Evolutionary conservation across 331 rosid species (phyloP), one percentile per base, ranked within the genome.

Genomic region (Quercus lobata): DNA sequence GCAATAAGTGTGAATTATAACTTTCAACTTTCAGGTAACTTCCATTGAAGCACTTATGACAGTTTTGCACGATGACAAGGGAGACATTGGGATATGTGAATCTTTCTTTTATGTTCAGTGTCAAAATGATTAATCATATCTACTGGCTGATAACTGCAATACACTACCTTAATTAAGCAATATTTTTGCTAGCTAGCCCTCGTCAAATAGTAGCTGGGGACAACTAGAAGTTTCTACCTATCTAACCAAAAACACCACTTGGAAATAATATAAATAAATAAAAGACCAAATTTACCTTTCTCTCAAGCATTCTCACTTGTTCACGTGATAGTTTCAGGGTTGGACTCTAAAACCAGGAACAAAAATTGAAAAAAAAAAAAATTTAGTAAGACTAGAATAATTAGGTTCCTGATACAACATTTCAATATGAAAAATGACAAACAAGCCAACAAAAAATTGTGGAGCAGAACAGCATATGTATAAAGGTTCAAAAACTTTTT

Each of bases 281-380:
- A 73, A 77, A 54, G 24, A 79, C 27, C 37, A 32, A 10, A 60
- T 58, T 49, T 41, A 95, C 97, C 98, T 88, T 95, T 83, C 83
- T 76, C 91, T 95, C 97, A 49, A 93, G 96, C 78, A 46, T 69
- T 83, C 83, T 81, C 74, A 93, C 96, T 87, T 89, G 92, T 82
- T 84, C 87, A 3, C 96, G 96, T 44, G 93, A 60, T 71, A 85
- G 85, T 82, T 85, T 91, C 79, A 95, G 76, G 72, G 86, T 81
- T 55, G 91, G 80, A 83, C 99, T 95, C 99, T 95, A 57, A 32
- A 79, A 71, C 46, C 71, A 68, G 49, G 76, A 78, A 71, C 29
- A 75, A 57, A 81, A 80, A 49, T 72, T 55, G 11, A 61, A 21
- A 84, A 27, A n/a, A 27, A n/a, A 4, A 35, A 58, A 10, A 57